Evolutionary conservation across 768 basidiomycete genomes (phyloP), one percentile per base, ranked within the genome.

Genomic region (Amanita thiersii): DNA sequence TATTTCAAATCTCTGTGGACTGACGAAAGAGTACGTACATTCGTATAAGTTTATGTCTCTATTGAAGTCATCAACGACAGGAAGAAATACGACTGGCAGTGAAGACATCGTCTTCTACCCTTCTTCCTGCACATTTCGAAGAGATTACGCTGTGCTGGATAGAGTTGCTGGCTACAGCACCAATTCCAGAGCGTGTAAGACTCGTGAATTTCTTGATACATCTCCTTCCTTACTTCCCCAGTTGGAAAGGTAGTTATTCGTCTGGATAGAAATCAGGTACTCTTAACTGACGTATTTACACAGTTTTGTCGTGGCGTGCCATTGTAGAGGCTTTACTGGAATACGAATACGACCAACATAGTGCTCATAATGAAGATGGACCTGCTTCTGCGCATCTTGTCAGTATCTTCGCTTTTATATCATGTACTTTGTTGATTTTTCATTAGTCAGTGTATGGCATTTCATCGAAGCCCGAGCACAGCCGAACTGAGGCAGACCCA

Each of bases 91-190:
- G 83, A 33, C 53, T 76, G 5, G 64, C 75, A 2, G 74, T 70
- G 1, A 73, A 77, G 45, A 72, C 75, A 2, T 75, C 75, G 57
- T 66, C 73, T 1, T 68, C 72, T 44, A 75, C 76, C 11, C 61
- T 88, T 14, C 69, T 84, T 12, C 75, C 81, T 4, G 67, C 75
- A 18, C 85, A 87, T 58, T 63, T 80, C 37, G 69, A 78, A 10
- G 70, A 73, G 10, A 81, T 87, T 10, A 67, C 81, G 5, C 59
- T 62, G 12, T 87, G 81, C 51, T 87, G 81, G 78, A 70, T 75
- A 40, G 80, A 83, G 50, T 65, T 71, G 4, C 52, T 87, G 19
- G 52, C 63, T 5, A 78, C 71, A 40, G 64, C 73, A 3, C 72
- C 81, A 1, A 64, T 79, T 9, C 45, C 63, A 1, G 81, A 84